Conservation (phyloP, 176 grass and related monocot species). For the Zizania latifolia region DNA sequence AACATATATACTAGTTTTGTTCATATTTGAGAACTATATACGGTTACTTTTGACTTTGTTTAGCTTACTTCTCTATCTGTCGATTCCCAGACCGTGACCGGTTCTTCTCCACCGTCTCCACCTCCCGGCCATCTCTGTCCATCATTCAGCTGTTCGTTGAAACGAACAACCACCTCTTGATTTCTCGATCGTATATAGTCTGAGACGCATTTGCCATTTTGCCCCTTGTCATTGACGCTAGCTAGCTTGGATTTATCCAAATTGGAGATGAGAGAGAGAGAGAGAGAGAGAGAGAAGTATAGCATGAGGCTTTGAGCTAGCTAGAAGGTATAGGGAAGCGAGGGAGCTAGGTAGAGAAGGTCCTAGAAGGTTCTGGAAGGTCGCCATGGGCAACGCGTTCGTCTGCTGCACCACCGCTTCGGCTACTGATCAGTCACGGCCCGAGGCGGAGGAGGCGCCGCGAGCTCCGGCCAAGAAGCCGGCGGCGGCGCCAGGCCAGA, state of each 20-base stretch:
- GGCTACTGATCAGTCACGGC: neutral
- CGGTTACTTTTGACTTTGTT: too few relatives aligned
- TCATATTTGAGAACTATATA: too few relatives aligned
- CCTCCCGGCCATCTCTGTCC: neutral
- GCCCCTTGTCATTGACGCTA: neutral
- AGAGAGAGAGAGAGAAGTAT: neutral
- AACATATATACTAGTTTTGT: too few relatives aligned
- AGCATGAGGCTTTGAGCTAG: neutral
- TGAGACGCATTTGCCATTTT: neutral
- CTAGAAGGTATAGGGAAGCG: neutral
- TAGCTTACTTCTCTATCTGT: too few relatives aligned
- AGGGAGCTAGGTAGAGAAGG: neutral
- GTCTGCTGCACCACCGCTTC: slow-evolving; percentile 27
- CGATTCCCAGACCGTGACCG: neutral
- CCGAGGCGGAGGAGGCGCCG: neutral
- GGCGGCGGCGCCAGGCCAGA: slow-evolving; percentile 23
- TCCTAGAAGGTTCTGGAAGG: slow-evolving; percentile 4
- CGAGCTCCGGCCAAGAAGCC: slow-evolving; percentile 10
- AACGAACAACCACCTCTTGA: too few relatives aligned
- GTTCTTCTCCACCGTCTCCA: neutral
- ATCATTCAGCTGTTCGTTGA: too few relatives aligned
- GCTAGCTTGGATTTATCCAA: too few relatives aligned
- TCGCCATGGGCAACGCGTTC: slow-evolving; percentile 47
- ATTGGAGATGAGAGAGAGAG: too few relatives aligned
- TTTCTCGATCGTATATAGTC: too few relatives aligned